A percentile compares a stretch with the other conserved stretches of the same genome.
These are phyloP conservation scores for Sporobolomyces phaffii DNA, from an alignment of 768 basidiomycete species.

Conservation along the genomic window DNA sequence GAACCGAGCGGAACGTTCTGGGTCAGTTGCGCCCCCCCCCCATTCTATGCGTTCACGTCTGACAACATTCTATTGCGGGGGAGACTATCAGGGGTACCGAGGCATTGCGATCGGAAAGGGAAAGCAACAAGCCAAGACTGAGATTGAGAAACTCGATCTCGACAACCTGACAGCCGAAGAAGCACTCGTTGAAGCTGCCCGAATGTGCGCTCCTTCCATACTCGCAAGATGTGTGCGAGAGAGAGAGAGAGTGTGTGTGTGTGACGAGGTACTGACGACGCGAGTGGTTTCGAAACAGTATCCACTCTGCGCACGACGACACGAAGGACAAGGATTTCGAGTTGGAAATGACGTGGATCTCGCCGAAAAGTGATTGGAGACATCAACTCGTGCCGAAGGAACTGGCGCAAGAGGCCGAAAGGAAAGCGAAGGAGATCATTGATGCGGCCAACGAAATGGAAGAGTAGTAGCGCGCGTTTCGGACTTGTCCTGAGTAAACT, in stretches of 20 bases:
- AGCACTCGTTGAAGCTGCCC: conserved; percentile 84
- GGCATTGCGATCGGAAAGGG: conserved; percentile 98
- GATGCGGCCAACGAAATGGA: conserved; percentile 42
- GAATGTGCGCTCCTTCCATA: conserved; percentile 63
- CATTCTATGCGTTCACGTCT: not conserved
- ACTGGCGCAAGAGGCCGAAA: conserved; percentile 74
- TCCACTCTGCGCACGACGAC: conserved; percentile 95
- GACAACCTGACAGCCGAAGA: conserved; percentile 71
- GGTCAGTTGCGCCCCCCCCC: conserved; percentile 51
- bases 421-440: conserved; percentile 75
- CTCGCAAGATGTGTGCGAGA: too few species aligned
- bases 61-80: too few species aligned
- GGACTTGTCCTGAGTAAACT: too few species aligned
- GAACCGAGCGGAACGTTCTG: conserved; percentile 92
- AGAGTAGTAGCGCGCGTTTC: too few species aligned
- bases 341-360: conserved; percentile 94
- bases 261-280: too few species aligned
- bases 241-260: too few species aligned
- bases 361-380: conserved; percentile 69
- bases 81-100: conserved; percentile 92
- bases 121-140: conserved; percentile 95
- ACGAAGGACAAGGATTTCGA: conserved; percentile 98
- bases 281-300: too few species aligned
- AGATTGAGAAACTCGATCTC: conserved; percentile 90
- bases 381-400: conserved; percentile 82